phyloP scores from a whole-genome alignment of 148 eudicot species.

The Talinum fruticosum region DNA sequence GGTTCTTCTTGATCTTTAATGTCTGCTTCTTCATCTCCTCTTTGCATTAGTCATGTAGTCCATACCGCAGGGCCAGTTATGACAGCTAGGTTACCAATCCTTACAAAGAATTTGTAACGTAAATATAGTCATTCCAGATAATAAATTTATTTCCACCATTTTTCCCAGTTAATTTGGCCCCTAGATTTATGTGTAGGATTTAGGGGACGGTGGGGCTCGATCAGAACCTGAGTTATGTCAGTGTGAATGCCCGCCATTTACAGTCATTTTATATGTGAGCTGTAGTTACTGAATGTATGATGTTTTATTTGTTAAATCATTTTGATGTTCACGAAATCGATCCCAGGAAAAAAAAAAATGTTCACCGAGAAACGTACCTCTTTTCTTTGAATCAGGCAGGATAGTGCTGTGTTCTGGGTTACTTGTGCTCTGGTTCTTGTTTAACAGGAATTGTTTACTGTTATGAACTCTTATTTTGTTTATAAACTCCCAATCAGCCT shows the following conservation, averaged over 20 bases:
- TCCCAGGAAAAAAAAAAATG: background rate
- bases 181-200: conserved; percentile 26
- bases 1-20: conserved; percentile 36
- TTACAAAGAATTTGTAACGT: conserved; percentile 66
- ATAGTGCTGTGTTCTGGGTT: background rate
- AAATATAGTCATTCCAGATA: conserved; percentile 67
- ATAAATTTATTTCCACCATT: conserved; percentile 26
- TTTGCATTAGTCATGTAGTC: conserved; percentile 31
- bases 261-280: conserved; percentile 15
- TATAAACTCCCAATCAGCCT: too few relatives aligned
- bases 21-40: conserved; percentile 17
- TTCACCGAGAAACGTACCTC: background rate
- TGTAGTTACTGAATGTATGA: conserved; percentile 18
- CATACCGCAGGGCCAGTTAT: conserved; percentile 39
- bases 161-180: conserved; percentile 12
- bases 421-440: background rate
- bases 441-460: too few relatives aligned
- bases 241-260: conserved; percentile 18
- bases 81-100: conserved; percentile 50
- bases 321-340: conserved; percentile 2
- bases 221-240: conserved; percentile 15
- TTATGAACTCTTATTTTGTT: too few relatives aligned
- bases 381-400: background rate
- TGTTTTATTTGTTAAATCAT: conserved; percentile 23
- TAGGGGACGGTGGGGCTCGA: conserved; percentile 26